Conservation (phyloP, 2,329 filamentous ascomycete species). For the Cordyceps javanica region DNA sequence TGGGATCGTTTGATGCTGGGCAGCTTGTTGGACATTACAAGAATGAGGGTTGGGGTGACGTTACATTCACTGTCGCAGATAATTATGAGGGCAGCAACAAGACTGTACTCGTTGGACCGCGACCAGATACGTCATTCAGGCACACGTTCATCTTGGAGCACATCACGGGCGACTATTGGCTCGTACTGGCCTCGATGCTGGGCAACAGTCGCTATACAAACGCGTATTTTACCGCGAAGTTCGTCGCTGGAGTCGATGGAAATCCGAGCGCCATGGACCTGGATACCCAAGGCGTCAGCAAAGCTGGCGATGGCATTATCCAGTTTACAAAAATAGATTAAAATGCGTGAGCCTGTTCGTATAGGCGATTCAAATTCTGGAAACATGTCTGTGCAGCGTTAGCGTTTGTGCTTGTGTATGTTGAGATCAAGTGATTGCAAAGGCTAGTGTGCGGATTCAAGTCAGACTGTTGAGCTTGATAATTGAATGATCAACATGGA, state of each 20-base stretch:
- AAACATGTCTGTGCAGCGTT: slow-evolving; percentile 4
- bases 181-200: not conserved
- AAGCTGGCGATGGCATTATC: not conserved
- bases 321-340: not conserved
- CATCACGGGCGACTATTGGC: slow-evolving; percentile 12
- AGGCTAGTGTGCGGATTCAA: slow-evolving; percentile 10
- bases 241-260: slow-evolving; percentile 4
- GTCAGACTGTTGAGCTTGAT: slow-evolving; percentile 64
- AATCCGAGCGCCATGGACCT: not conserved
- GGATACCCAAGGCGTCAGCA: not conserved
- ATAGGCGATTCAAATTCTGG: not conserved
- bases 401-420: not conserved
- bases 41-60: slow-evolving; percentile 6
- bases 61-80: not conserved
- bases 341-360: not conserved
- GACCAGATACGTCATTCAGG: not conserved
- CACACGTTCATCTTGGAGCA: slow-evolving; percentile 7
- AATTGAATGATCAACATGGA: slow-evolving; percentile 48
- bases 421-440: slow-evolving; percentile 1
- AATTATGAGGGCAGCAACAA: not conserved
- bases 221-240: not conserved
- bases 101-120: slow-evolving; percentile 3
- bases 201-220: not conserved
- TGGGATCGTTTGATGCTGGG: not conserved
- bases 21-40: slow-evolving; percentile 8